Evolutionary conservation across 2,329 filamentous ascomycete genomes (phyloP), one percentile per base, ranked within the genome.

Genomic region (Ceratocystis ficicola): DNA sequence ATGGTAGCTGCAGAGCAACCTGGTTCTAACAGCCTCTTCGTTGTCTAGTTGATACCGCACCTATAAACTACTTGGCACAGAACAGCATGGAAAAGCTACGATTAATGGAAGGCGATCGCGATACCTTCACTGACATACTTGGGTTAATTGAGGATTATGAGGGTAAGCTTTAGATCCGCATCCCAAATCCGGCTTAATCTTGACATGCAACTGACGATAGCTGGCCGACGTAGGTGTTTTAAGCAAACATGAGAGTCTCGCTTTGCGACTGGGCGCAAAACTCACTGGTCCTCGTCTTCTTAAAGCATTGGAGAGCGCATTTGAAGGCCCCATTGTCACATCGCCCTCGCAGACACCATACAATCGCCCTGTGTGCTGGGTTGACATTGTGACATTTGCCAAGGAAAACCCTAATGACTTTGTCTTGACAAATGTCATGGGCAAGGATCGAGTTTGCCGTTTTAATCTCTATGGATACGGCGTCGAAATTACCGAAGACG

Each of bases 401-500:
- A 88, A 88, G 72, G 85, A 84, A 69, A 91, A 90, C 69, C 88
- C 90, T 0, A 81, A 84, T 69, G 88, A 93, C 65, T 94, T 95
- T 74, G 82, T 84, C 44, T 77, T 95, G 63, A 85, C 84, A 65
- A 84, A 88, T 66, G 81, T 83, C 68, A 80, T 83, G 57, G 86
- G 89, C 69, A 87, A 88, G 22, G 77, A 83, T 64, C 83, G 87
- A 60, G 85, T 87, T 64, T 95, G 90, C 72, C 88, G 90, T 69
- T 94, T 95, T 74, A 85, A 86, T 72, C 86, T 90, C 69, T 91
- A 91, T 72, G 88, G 91, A 68, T 82, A 86, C 69, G 83, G 88
- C 61, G 87, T 95, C 7, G 89, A 95, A 76, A 93, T 96, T 68
- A 86, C 85, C 20, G 90, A 95, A 74, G 90, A 95, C 73, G 90